Evolutionary conservation across 306 rosid species (phyloP), one percentile per base, ranked within the genome.

Genomic region (Erythrophleum fordii): DNA sequence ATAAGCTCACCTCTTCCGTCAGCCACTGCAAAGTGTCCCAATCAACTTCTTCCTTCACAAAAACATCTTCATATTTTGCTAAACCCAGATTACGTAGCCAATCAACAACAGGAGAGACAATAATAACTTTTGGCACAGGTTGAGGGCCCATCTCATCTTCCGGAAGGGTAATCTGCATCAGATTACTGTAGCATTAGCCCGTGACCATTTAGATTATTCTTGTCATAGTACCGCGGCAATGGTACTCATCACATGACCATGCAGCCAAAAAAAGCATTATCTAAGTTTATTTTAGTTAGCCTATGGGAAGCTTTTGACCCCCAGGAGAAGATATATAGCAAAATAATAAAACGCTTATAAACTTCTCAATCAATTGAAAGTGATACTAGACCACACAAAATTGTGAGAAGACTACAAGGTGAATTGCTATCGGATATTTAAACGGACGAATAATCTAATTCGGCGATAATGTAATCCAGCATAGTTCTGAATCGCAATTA

Each of bases 11-110:
- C 97, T 95, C 99, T 77, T 93, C 95, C 2, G 91, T 89, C 48
- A 92, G 83, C 89, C 97, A 95, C 44, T 87, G 90, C 68, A 95
- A 69, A 13, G 97, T 64, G 17, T 91, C 88, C 95, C 92, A 93
- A 76, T 92, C 97, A 78, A 95, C 90, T 87, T 95, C 99, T 81
- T 95, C 99, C 72, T 88, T 83, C 31, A 86, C 84, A 73, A 95
- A 95, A 83, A 81, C 70, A 66, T 85, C 90, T 69, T 84, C 92
- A 37, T 95, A 95, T 77, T 87, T 92, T 18, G 61, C 91, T 55
- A 95, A 90, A 14, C 97, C 95, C 1, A 92, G 86, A 52, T 69
- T 75, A 0, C 79, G 86, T 25, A 92, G 84, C 97, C 97, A 95
- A 77, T 83, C 89, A 46, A 87, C 83, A 72, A 93, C 94, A 73